Evolutionary conservation across 805 yeast species (phyloP).

Genomic region (Yarrowia keelungensis): DNA sequence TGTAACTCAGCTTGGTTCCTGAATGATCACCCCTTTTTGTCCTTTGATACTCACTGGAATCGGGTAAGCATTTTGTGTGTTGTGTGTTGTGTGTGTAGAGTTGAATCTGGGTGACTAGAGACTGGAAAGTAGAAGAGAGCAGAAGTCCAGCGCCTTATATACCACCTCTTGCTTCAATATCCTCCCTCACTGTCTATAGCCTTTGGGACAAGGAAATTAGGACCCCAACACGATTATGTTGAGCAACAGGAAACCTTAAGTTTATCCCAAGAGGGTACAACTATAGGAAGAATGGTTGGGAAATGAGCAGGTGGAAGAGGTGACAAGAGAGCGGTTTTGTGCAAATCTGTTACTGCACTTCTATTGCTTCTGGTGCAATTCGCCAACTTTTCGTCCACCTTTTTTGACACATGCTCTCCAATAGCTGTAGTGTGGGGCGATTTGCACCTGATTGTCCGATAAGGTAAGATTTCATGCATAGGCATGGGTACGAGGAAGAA

Average conservation of each 20-base stretch:
- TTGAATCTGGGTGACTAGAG: constrained; percentile 19
- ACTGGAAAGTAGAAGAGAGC: too few species aligned
- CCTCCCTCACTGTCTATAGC: constrained; percentile 5
- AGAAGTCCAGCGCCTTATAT: neutral
- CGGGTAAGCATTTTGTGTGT: constrained; percentile 30
- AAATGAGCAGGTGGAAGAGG: neutral
- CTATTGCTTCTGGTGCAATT: too few species aligned
- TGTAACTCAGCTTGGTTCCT: too few species aligned
- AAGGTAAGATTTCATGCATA: constrained; percentile 30
- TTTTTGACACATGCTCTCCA: neutral
- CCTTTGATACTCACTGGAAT: constrained; percentile 23
- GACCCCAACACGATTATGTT: constrained; percentile 38
- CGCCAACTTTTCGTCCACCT: too few species aligned
- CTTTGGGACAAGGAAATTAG: constrained; percentile 31
- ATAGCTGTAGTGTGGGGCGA: constrained; percentile 35
- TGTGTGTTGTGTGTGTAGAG: neutral
- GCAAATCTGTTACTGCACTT: too few species aligned
- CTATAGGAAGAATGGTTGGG: neutral
- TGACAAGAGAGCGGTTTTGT: too few species aligned
- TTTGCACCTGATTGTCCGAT: constrained; percentile 34
- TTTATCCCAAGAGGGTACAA: neutral
- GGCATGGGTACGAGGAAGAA: constrained; percentile 3
- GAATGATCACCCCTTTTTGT: too few species aligned
- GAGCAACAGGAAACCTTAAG: constrained; percentile 31
- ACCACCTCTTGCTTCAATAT: constrained; percentile 8